phyloP scores from a whole-genome alignment of 2,329 filamentous ascomycete species.

The Fusarium burgessii region DNA sequence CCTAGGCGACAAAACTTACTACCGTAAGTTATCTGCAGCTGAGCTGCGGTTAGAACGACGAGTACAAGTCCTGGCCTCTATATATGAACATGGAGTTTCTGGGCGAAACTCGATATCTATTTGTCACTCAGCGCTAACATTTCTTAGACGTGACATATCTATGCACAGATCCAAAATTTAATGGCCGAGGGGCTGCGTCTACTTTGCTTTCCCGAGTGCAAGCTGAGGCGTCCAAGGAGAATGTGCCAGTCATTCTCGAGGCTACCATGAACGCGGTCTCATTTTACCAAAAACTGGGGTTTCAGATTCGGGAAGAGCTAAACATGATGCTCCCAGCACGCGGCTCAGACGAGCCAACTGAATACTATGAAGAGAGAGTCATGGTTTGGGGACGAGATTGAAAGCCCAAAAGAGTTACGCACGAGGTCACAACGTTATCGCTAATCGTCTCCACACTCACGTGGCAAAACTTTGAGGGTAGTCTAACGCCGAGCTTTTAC shows the following conservation, averaged over 20 bases:
- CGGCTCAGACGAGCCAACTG: slow-evolving; percentile 46
- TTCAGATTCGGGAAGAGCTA: slow-evolving; percentile 48
- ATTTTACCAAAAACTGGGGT: slow-evolving; percentile 55
- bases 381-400: slow-evolving; percentile 49
- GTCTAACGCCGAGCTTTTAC: slow-evolving; percentile 2
- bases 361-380: slow-evolving; percentile 51
- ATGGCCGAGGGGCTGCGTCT: slow-evolving; percentile 53
- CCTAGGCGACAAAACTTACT: slow-evolving; percentile 50
- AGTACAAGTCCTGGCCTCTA: background rate
- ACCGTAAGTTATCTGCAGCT: slow-evolving; percentile 50
- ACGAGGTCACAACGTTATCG: slow-evolving; percentile 21
- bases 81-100: background rate
- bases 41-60: background rate
- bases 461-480: slow-evolving; percentile 30
- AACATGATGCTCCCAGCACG: slow-evolving; percentile 52
- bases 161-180: slow-evolving; percentile 53
- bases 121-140: slow-evolving; percentile 21
- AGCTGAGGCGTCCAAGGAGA: slow-evolving; percentile 48
- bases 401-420: slow-evolving; percentile 1
- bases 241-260: slow-evolving; percentile 54
- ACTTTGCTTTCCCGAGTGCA: slow-evolving; percentile 51
- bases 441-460: slow-evolving; percentile 43
- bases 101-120: background rate
- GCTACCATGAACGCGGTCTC: slow-evolving; percentile 54
- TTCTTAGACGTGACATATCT: slow-evolving; percentile 55